Evolutionary conservation across 176 grass and related monocot genomes (phyloP), one percentile per base, ranked within the genome.

Genomic region (Calamus simplicifolius): DNA sequence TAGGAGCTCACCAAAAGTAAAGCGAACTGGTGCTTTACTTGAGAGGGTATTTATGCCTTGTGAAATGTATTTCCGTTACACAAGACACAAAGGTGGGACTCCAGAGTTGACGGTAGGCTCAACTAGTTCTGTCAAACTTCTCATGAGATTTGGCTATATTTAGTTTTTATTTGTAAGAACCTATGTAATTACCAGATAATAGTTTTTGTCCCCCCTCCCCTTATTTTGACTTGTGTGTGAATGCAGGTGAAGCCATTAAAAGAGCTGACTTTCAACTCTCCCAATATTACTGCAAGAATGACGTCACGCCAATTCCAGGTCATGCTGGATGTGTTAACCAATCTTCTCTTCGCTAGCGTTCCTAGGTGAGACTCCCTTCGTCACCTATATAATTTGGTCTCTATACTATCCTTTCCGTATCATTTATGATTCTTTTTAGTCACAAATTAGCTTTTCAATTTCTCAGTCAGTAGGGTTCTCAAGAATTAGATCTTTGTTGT

Each of bases 31-130:
- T 67, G 82, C 92, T 62, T 82, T 96, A 76, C 83, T 96, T 67
- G 92, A 90, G 73, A 86, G 87, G 70, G 92, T 96, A 69, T 96
- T 96, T 76, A 90, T 85, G 80, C 92, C 92, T 66, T 96, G 92
- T 69, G 83, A 90, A 81, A 96, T 96, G 92, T 96, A 87, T 70
- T 85, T 96, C 19, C 87, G 84, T 27, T 90, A 78, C 64, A 90
- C 92, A 64, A 79, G 84, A 56, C 80, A 96, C 66, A 96, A 96
- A 69, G 84, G 92, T 73, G 92, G 92, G 71, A 89, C 72, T 38
- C 83, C 92, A 80, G 87, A 96, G 59, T 66, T 96, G 57, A 96
- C 90, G 91, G 91, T 95, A 55, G 29, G 35, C 15, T 55, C 38
- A 14, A 55, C 16, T 5, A 25, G 17, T 56, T 68, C 12, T 56